Percentiles rank a stretch among this genome's conserved stretches.
Conservation (phyloP, 805 yeast genomes). For the Lipomyces yamanashiensis region DNA sequence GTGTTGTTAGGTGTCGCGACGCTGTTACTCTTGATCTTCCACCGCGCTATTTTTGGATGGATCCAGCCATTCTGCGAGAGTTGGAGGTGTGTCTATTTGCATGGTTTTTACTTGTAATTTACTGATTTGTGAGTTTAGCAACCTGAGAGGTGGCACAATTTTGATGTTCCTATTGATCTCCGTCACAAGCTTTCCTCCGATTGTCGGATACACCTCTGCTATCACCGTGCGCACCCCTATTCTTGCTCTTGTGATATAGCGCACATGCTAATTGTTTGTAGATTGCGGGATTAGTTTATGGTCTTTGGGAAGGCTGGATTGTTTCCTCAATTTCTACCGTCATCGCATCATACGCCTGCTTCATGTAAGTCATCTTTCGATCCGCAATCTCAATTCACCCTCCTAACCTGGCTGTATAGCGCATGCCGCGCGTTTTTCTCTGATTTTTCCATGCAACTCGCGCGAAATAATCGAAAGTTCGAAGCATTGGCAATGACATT, state of each 20-base stretch:
- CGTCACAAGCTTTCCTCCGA: slow-evolving; percentile 84
- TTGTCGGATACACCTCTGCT: slow-evolving; percentile 74
- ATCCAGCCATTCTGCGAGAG: slow-evolving; percentile 43
- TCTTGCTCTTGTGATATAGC: neutral
- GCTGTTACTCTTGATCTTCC: slow-evolving; percentile 44
- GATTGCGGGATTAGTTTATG: slow-evolving; percentile 74
- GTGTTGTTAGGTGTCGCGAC: slow-evolving; percentile 14
- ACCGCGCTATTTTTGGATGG: slow-evolving; percentile 43
- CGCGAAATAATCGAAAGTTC: slow-evolving; percentile 65
- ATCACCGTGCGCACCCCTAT: slow-evolving; percentile 32
- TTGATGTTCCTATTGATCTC: slow-evolving; percentile 59
- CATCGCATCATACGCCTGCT: slow-evolving; percentile 75
- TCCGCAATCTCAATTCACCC: neutral
- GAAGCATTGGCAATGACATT: slow-evolving; percentile 75
- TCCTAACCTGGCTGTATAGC: slow-evolving; percentile 6
- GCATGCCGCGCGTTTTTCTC: slow-evolving; percentile 64
- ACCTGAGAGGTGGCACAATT: slow-evolving; percentile 45
- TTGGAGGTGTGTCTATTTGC: slow-evolving; percentile 41
- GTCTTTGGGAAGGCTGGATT: slow-evolving; percentile 80
- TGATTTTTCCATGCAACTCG: slow-evolving; percentile 62
- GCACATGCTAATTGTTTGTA: slow-evolving; percentile 44
- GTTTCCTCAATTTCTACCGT: slow-evolving; percentile 70
- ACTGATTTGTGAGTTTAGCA: slow-evolving; percentile 18
- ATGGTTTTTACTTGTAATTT: no score
- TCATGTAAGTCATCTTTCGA: slow-evolving; percentile 46